Percentiles rank a stretch among this genome's conserved stretches.
Evolutionary conservation across 768 basidiomycete genomes (phyloP).

Genomic region (Flagelloscypha sp.): DNA sequence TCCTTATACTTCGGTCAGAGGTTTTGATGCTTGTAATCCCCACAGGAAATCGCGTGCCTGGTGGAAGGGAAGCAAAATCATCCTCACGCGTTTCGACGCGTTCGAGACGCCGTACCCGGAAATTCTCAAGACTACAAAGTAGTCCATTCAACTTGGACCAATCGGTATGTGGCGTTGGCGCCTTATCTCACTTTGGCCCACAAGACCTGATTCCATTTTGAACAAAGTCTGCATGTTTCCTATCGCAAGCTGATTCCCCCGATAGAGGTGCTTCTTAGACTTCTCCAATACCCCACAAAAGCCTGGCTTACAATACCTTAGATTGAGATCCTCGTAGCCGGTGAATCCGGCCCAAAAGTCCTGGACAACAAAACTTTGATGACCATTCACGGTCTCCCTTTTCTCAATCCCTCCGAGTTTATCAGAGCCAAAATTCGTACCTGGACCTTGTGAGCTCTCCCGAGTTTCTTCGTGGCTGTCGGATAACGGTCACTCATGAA

Average conservation of each 20-base stretch:
- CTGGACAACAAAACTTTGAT: constrained; percentile 63
- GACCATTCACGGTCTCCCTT: constrained; percentile 63
- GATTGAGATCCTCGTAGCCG: constrained; percentile 81
- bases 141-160: constrained; percentile 79
- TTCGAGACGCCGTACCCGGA: constrained; percentile 64
- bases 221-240: constrained; percentile 57
- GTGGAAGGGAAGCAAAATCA: constrained; percentile 62
- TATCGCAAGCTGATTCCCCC: constrained; percentile 72
- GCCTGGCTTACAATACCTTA: constrained; percentile 26
- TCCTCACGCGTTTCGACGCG: constrained; percentile 68
- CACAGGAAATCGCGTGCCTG: constrained; percentile 77
- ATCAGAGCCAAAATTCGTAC: constrained; percentile 76
- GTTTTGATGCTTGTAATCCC: constrained; percentile 11
- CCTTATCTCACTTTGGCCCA: constrained; percentile 2
- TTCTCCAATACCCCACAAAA: no score
- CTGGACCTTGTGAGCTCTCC: constrained; percentile 62
- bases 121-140: constrained; percentile 58
- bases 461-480: constrained; percentile 8
- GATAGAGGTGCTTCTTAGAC: constrained; percentile 45
- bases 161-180: constrained; percentile 42
- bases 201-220: constrained; percentile 9
- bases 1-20: constrained; percentile 10
- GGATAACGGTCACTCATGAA: constrained; percentile 8
- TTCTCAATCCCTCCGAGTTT: constrained; percentile 81
- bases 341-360: constrained; percentile 71